Evolutionary conservation across 2,329 filamentous ascomycete species (phyloP).

Genomic region (Aspergillaceae sp.): DNA sequence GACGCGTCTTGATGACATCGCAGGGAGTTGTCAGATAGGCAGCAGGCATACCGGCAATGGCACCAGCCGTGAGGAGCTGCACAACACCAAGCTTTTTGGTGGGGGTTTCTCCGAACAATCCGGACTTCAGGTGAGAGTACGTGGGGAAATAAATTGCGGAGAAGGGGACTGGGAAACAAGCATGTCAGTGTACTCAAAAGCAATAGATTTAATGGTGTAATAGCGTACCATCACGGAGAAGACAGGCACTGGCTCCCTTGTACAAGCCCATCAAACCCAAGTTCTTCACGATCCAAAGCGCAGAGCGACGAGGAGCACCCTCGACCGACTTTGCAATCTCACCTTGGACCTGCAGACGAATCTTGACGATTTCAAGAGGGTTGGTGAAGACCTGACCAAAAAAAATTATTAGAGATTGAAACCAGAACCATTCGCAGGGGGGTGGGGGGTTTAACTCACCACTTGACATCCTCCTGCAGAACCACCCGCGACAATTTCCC

Average conservation of each 20-base stretch:
- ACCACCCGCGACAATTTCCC: conserved; percentile 82
- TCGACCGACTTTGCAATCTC: conserved; percentile 85
- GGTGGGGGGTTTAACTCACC: conserved; percentile 48
- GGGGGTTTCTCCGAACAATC: conserved; percentile 81
- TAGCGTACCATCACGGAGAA: conserved; percentile 64
- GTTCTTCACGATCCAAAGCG: conserved; percentile 96
- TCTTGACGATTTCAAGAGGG: conserved; percentile 98
- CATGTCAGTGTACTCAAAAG: conserved; percentile 3
- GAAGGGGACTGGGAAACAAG: conserved; percentile 60
- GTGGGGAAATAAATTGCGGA: conserved; percentile 98
- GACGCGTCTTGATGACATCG: conserved; percentile 97
- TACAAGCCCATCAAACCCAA: conserved; percentile 89
- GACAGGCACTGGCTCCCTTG: conserved; percentile 89
- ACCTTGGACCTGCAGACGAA: conserved; percentile 92
- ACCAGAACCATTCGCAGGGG: too few relatives aligned
- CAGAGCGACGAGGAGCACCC: conserved; percentile 75
- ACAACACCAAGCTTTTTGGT: conserved; percentile 82
- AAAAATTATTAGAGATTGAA: too few relatives aligned
- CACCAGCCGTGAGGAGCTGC: conserved; percentile 87
- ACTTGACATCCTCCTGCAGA: conserved; percentile 91
- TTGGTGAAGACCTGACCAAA: conserved; percentile 76
- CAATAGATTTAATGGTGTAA: conserved; percentile 14
- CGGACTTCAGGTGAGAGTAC: conserved; percentile 88
- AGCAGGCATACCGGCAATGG: conserved; percentile 85
- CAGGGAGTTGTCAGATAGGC: conserved; percentile 94